These are phyloP conservation scores for Neurospora sp. DNA, from an alignment of 495 filamentous ascomycete species.

Conservation along the genomic window DNA sequence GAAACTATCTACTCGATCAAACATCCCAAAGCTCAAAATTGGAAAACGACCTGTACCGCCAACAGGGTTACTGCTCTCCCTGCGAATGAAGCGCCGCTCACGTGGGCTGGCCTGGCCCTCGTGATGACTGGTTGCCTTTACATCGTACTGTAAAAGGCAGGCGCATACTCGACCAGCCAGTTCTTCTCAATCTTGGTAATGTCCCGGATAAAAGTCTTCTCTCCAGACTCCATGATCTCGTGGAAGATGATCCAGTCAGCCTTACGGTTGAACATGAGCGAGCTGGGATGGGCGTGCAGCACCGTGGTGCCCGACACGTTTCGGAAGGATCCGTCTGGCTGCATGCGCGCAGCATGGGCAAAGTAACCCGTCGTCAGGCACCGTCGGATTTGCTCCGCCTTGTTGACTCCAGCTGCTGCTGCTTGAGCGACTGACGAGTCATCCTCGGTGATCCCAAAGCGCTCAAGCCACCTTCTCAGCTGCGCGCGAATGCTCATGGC, in stretches of 20 bases:
- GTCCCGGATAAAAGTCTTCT: constrained; percentile 87
- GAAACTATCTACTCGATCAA: not conserved
- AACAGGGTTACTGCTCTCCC: not conserved
- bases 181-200: constrained; percentile 82
- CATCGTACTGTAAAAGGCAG: constrained; percentile 64
- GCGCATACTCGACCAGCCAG: constrained; percentile 85
- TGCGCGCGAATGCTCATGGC: constrained; percentile 84
- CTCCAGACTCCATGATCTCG: constrained; percentile 84
- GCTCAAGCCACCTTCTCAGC: constrained; percentile 76
- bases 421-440: constrained; percentile 31
- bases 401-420: constrained; percentile 21
- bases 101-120: not conserved
- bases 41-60: not conserved
- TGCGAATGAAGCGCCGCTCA: not conserved
- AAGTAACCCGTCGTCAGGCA: constrained; percentile 92
- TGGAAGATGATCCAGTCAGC: constrained; percentile 97
- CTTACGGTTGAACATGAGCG: constrained; percentile 94
- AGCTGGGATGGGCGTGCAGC: constrained; percentile 84
- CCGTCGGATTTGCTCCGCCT: constrained; percentile 64
- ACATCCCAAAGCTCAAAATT: not conserved
- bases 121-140: not conserved
- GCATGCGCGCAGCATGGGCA: constrained; percentile 92
- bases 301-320: constrained; percentile 63
- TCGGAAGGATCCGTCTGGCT: constrained; percentile 83
- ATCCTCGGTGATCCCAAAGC: constrained; percentile 66